phyloP scores from a whole-genome alignment of 2,329 filamentous ascomycete species.

The Lomentospora prolificans region DNA sequence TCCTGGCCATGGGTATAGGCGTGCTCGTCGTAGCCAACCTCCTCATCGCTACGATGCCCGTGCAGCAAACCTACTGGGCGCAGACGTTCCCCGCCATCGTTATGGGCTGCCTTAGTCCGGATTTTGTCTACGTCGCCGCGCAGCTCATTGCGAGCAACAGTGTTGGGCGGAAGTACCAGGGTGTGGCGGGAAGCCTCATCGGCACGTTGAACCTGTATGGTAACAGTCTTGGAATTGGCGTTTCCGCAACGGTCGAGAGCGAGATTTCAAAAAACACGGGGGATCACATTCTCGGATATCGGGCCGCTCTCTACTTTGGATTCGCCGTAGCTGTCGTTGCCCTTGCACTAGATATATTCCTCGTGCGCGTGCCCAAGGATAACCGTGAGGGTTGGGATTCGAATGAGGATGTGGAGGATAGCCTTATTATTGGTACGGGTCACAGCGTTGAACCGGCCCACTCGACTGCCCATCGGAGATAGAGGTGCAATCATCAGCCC shows the following conservation, averaged over 20 bases:
- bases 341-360: constrained; percentile 17
- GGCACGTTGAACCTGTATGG: constrained; percentile 60
- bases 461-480: not conserved
- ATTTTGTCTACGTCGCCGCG: constrained; percentile 56
- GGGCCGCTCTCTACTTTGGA: constrained; percentile 30
- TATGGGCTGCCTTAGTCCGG: constrained; percentile 53
- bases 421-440: not conserved
- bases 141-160: constrained; percentile 50
- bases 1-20: constrained; percentile 35
- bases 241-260: constrained; percentile 54
- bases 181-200: constrained; percentile 42
- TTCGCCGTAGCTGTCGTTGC: constrained; percentile 27
- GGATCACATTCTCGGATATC: constrained; percentile 22
- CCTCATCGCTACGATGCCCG: constrained; percentile 37
- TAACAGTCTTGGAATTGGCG: constrained; percentile 54
- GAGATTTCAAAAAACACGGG: constrained; percentile 18
- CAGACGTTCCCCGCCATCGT: constrained; percentile 50
- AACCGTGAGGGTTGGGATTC: constrained; percentile 6
- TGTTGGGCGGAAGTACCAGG: constrained; percentile 34
- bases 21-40: constrained; percentile 33
- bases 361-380: constrained; percentile 9
- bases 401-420: constrained; percentile 3
- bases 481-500: not conserved
- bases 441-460: not conserved
- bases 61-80: constrained; percentile 54